These are phyloP conservation scores for Decorospora gaudefroyi DNA, from an alignment of 2,329 filamentous ascomycete genomes.

Conservation along the genomic window DNA sequence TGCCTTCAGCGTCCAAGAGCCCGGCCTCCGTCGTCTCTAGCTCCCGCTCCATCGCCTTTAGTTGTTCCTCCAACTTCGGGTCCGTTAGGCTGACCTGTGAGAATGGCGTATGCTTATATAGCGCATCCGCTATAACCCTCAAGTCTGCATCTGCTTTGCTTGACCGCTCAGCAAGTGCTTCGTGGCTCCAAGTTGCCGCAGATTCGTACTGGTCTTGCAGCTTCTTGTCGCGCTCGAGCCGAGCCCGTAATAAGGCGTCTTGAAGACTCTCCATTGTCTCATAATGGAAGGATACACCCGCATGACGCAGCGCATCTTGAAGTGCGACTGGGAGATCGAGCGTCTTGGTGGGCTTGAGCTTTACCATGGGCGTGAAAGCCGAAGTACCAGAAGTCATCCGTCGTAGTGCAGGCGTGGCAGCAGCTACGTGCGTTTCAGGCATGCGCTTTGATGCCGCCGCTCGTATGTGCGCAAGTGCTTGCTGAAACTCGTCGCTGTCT, in stretches of 20 bases:
- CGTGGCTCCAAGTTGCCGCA: constrained; percentile 39
- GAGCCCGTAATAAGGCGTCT: constrained; percentile 35
- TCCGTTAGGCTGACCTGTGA: constrained; percentile 33
- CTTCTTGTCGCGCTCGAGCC: constrained; percentile 43
- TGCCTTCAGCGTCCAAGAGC: constrained; percentile 45
- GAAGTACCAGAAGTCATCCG: constrained; percentile 34
- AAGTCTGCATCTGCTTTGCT: constrained; percentile 46
- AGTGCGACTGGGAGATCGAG: constrained; percentile 41
- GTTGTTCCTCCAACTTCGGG: constrained; percentile 31
- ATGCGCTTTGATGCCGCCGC: constrained; percentile 34
- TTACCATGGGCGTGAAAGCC: constrained; percentile 36
- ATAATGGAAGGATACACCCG: constrained; percentile 38
- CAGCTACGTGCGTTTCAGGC: constrained; percentile 20
- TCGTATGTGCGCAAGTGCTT: constrained; percentile 39
- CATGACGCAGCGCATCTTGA: constrained; percentile 43
- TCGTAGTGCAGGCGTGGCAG: constrained; percentile 23
- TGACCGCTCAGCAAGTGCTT: constrained; percentile 43
- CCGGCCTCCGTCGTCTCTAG: constrained; percentile 47
- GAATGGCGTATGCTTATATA: constrained; percentile 48
- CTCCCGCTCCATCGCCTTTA: constrained; percentile 46
- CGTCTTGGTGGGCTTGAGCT: constrained; percentile 34
- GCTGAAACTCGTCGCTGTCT: constrained; percentile 37
- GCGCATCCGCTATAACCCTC: constrained; percentile 43
- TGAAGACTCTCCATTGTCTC: constrained; percentile 34
- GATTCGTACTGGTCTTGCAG: constrained; percentile 43